Evolutionary conservation across 805 yeast species (phyloP), one percentile per base, ranked within the genome.

Genomic region (Danielozyma ontarioensis): DNA sequence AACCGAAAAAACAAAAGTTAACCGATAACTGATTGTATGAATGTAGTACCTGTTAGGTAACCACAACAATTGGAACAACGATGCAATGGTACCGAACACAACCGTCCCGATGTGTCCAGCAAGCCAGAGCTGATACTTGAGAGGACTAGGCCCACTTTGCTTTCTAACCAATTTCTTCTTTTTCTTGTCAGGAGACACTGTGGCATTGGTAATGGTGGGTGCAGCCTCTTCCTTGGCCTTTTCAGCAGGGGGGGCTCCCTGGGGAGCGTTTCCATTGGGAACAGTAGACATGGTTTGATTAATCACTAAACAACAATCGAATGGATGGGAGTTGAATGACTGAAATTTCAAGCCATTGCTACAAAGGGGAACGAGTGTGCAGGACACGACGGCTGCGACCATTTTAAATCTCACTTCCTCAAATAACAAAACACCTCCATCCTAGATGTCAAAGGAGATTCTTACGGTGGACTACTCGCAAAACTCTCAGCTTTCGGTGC

Each of bases 1-100:
- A 24, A 74, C 50, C 1, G 78, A 71, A 12, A 89, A 89, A 5
- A 75, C 28, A 12, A 83, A 59, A 5, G 82, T 52, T 26, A 78
- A 42, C 40, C 80, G 58, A 57, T 82, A 83, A 22, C 67, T 37
- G 11, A 79, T 51, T n/a, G 65, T 54, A 17, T 81, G 76, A 32
- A 71, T 51, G 44, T 64, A 66, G 47, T 44, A 66, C 24, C 45
- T 43, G 44, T 66, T 61, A 6, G 58, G 62, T 34, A 64, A 50
- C 51, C 67, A 55, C 46, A 70, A 33, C 45, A 68, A 15, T 49
- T 59, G 64, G 61, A 72, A 48, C 40, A 53, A 31, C 38, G 62
- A 33, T 13, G 49, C 53, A 26, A 60, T 62, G 53, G 33, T 50
- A 13, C 83, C 80, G 43, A 70, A 72, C 0, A 46, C 53, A 13